Conservation (phyloP, 139 green algal genomes). For the Chlorokybus atmophyticus region DNA sequence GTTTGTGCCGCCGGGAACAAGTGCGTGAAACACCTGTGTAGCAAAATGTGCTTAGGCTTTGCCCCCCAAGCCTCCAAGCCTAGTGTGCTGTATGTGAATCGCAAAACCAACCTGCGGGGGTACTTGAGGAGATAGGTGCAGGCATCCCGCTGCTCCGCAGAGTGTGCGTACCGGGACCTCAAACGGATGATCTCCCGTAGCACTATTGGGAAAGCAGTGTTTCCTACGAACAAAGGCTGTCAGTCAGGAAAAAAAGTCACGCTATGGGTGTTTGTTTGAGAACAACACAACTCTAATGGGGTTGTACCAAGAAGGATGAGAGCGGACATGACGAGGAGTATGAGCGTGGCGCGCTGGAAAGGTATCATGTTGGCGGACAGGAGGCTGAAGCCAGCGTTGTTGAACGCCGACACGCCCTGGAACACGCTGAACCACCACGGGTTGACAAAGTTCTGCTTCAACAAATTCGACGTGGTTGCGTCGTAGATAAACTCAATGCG, state of each 20-base stretch:
- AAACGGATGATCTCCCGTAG: too few relatives aligned
- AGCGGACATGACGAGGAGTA: conserved; percentile 6
- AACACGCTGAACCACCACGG: neutral
- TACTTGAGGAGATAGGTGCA: conserved; percentile 23
- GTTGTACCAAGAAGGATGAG: conserved; percentile 23
- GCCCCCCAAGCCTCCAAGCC: too few relatives aligned
- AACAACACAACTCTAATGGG: too few relatives aligned
- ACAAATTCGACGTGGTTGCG: neutral
- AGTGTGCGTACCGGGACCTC: too few relatives aligned
- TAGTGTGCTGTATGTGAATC: too few relatives aligned
- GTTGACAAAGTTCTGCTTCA: too few relatives aligned
- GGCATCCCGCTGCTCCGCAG: neutral
- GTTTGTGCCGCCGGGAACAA: conserved; percentile 15
- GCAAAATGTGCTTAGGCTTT: too few relatives aligned
- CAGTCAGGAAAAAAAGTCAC: too few relatives aligned
- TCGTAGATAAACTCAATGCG: conserved; percentile 5
- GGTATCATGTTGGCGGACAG: conserved; percentile 13
- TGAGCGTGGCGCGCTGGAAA: neutral
- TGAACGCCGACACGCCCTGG: conserved; percentile 20
- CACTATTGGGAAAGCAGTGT: too few relatives aligned
- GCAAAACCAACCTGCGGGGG: too few relatives aligned
- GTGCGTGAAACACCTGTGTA: conserved; percentile 27
- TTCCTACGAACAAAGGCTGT: too few relatives aligned
- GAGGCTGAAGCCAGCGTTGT: conserved; percentile 15
- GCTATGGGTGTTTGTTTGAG: too few relatives aligned